Percentiles rank a stretch among this genome's conserved stretches.
Evolutionary conservation across 75 land plant genomes (phyloP).

Genomic region (Pinus albicaulis): DNA sequence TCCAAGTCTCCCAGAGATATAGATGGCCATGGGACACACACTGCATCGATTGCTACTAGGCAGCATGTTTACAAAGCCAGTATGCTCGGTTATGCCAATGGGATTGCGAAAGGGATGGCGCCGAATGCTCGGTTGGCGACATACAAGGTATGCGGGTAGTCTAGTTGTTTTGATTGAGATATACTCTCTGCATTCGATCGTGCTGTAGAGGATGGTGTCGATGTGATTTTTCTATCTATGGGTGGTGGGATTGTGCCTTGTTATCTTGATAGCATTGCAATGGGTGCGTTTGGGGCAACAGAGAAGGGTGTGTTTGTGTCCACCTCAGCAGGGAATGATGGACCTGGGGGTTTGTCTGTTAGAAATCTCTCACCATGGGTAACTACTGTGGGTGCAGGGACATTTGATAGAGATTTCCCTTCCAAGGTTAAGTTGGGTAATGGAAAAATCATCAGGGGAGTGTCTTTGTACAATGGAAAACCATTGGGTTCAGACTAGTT

Average conservation of each 20-base stretch:
- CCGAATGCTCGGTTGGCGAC: conserved; percentile 84
- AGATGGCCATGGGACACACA: conserved; percentile 91
- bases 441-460: conserved; percentile 57
- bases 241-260: conserved; percentile 90
- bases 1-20: conserved; percentile 77
- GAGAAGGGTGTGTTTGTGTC: conserved; percentile 80
- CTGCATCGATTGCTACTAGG: conserved; percentile 80
- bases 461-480: conserved; percentile 54
- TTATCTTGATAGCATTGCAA: conserved; percentile 88
- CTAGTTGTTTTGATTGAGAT: conserved; percentile 92
- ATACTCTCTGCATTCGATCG: conserved; percentile 91
- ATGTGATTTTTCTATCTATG: conserved; percentile 86
- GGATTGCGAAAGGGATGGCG: conserved; percentile 76
- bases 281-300: conserved; percentile 87
- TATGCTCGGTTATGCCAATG: conserved; percentile 64
- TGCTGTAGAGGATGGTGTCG: conserved; percentile 96
- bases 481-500: conserved; percentile 23
- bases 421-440: conserved; percentile 72
- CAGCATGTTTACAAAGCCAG: conserved; percentile 48
- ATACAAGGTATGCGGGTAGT: conserved; percentile 95
- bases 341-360: conserved; percentile 76
- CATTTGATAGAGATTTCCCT: conserved; percentile 92
- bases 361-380: conserved; percentile 95
- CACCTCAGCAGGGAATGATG: conserved; percentile 92
- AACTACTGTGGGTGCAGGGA: conserved; percentile 89